phyloP scores from a whole-genome alignment of 495 filamentous ascomycete species.

The Penicillium turbatum region DNA sequence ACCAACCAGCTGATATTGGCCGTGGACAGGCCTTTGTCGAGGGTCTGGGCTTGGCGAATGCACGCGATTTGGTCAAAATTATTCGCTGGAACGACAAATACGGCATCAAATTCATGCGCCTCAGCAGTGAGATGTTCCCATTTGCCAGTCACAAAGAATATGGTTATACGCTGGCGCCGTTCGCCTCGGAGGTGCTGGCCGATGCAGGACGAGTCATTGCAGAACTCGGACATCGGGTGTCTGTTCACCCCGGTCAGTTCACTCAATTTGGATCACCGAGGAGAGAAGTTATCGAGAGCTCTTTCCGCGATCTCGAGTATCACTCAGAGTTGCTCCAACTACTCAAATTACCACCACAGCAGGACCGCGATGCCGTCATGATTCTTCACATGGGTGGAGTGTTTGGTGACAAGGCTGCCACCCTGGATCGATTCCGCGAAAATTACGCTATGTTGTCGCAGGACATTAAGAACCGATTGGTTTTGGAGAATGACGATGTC shows the following conservation, averaged over 20 bases:
- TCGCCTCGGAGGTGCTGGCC: slow-evolving; percentile 73
- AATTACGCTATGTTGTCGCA: slow-evolving; percentile 66
- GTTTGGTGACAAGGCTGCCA: slow-evolving; percentile 82
- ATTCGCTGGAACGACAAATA: slow-evolving; percentile 91
- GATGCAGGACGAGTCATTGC: slow-evolving; percentile 75
- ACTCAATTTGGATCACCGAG: slow-evolving; percentile 85
- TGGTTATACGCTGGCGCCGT: slow-evolving; percentile 82
- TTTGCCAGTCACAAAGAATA: slow-evolving; percentile 86
- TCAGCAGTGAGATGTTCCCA: slow-evolving; percentile 95
- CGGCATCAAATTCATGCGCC: slow-evolving; percentile 85
- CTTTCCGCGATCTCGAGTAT: slow-evolving; percentile 81
- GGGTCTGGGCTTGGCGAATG: slow-evolving; percentile 74
- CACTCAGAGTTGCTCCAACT: slow-evolving; percentile 82
- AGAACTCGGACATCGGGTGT: slow-evolving; percentile 79
- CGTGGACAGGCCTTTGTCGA: slow-evolving; percentile 71
- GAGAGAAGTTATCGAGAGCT: slow-evolving; percentile 65
- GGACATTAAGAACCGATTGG: slow-evolving; percentile 72
- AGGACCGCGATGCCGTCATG: slow-evolving; percentile 87
- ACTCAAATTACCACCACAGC: slow-evolving; percentile 72
- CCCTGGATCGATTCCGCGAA: slow-evolving; percentile 72
- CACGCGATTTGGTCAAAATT: slow-evolving; percentile 77
- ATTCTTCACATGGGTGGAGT: slow-evolving; percentile 92
- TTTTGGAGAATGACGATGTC: slow-evolving; percentile 94
- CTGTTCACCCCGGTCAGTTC: slow-evolving; percentile 89
- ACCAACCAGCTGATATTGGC: slow-evolving; percentile 56